Conservation (phyloP, 768 basidiomycete species). For the Amanita thiersii region DNA sequence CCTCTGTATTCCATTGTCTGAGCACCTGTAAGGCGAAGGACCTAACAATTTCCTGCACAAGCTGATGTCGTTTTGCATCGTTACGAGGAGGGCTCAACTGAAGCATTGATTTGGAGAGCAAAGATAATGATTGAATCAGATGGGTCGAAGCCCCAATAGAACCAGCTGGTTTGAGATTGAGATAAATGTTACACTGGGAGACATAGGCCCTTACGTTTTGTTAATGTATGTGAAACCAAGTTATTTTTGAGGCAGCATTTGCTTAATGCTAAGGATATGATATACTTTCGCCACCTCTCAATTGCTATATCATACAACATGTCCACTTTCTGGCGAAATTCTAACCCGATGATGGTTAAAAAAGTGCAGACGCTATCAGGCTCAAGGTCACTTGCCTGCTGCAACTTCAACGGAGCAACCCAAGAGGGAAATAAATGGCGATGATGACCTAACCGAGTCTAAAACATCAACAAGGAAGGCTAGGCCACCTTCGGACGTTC, state of each 20-base stretch:
- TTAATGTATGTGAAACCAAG: conserved; percentile 12
- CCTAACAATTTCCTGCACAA: conserved; percentile 30
- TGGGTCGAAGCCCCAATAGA: conserved; percentile 40
- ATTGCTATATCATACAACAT: conserved; percentile 38
- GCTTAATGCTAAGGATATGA: conserved; percentile 25
- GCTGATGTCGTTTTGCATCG: conserved; percentile 21
- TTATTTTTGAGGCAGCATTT: conserved; percentile 15
- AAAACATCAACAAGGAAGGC: conserved; percentile 5
- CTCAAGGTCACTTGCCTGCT: conserved; percentile 22
- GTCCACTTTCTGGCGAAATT: conserved; percentile 35
- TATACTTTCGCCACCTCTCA: conserved; percentile 43
- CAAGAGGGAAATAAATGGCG: conserved; percentile 2
- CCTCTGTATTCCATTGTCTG: conserved; percentile 15
- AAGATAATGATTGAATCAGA: conserved; percentile 46
- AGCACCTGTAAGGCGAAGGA: conserved; percentile 29
- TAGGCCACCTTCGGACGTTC: not conserved
- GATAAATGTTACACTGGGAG: not conserved
- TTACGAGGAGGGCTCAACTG: conserved; percentile 43
- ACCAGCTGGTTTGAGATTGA: conserved; percentile 1
- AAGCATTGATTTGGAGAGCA: conserved; percentile 45
- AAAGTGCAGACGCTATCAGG: conserved; percentile 1
- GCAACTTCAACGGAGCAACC: conserved; percentile 9
- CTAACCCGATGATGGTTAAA: conserved; percentile 22
- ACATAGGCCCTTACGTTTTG: conserved; percentile 17
- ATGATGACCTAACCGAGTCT: conserved; percentile 12